Percentiles rank a stretch among this genome's conserved stretches.
phyloP scores from a whole-genome alignment of 208 protist genomes.

The Leptomonas seymouri region DNA sequence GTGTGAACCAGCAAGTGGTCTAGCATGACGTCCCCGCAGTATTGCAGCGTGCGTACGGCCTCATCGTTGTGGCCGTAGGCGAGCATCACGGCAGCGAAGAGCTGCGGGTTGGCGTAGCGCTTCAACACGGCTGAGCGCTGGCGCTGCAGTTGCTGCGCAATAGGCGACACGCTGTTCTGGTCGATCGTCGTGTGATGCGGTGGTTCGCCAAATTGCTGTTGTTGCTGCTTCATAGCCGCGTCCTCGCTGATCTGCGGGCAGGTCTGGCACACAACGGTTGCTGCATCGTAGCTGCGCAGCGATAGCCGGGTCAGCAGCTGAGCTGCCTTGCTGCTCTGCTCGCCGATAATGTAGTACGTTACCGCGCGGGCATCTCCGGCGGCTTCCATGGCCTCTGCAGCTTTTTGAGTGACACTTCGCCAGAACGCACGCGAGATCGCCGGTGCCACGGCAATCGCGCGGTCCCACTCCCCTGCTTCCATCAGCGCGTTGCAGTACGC shows the following conservation, averaged over 20 bases:
- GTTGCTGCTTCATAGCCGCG: conserved; percentile 18
- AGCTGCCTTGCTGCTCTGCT: conserved; percentile 73
- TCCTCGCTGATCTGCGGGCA: conserved; percentile 61
- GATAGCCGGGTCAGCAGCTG: conserved; percentile 51
- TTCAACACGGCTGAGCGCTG: conserved; percentile 39
- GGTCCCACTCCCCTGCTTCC: conserved; percentile 89
- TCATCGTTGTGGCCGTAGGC: conserved; percentile 70
- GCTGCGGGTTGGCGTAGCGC: conserved; percentile 56
- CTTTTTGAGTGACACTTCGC: conserved; percentile 71
- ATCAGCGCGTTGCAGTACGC: conserved; percentile 86
- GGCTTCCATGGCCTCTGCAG: conserved; percentile 72
- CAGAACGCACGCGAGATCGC: conserved; percentile 89
- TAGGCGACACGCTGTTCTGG: conserved; percentile 42
- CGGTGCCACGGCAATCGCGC: conserved; percentile 87
- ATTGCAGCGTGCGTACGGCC: conserved; percentile 61
- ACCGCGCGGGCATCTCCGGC: conserved; percentile 62
- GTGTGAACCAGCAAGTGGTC: conserved; percentile 82
- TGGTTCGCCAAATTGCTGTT: conserved; percentile 35
- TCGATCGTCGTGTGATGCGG: conserved; percentile 68
- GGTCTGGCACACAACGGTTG: conserved; percentile 61
- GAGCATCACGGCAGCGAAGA: conserved; percentile 68
- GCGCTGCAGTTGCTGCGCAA: conserved; percentile 47
- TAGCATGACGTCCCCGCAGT: conserved; percentile 65
- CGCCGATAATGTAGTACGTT: conserved; percentile 81
- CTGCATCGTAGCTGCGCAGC: conserved; percentile 48